Conservation (phyloP, 805 yeast species). For the Kurtzmaniella fragi region DNA sequence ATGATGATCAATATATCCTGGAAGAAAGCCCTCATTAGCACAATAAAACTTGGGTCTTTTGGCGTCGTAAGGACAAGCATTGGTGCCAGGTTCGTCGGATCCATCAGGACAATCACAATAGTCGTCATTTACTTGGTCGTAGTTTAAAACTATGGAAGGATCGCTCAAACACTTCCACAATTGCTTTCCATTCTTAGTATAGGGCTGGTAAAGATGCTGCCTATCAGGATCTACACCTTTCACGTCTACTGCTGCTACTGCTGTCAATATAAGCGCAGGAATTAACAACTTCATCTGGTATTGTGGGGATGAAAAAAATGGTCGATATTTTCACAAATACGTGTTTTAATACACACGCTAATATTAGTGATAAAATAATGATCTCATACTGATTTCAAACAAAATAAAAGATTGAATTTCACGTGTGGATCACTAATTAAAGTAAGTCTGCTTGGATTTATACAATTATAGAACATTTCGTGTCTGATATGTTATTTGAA, state of each 20-base stretch:
- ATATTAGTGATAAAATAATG: too few relatives aligned
- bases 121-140: slow-evolving; percentile 74
- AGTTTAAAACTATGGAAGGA: slow-evolving; percentile 58
- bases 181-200: slow-evolving; percentile 31
- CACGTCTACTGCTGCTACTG: slow-evolving; percentile 4
- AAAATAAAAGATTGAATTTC: too few relatives aligned
- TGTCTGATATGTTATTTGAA: too few relatives aligned
- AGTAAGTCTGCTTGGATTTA: too few relatives aligned
- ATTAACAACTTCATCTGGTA: not conserved
- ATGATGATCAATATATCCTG: slow-evolving; percentile 57
- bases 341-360: not conserved
- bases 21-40: slow-evolving; percentile 63
- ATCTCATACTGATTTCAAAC: not conserved
- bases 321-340: not conserved
- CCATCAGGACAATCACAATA: slow-evolving; percentile 98
- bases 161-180: slow-evolving; percentile 66
- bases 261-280: not conserved
- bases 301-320: not conserved
- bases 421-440: too few relatives aligned
- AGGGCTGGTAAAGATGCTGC: slow-evolving; percentile 47
- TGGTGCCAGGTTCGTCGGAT: slow-evolving; percentile 93
- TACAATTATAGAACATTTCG: too few relatives aligned
- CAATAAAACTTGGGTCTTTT: slow-evolving; percentile 56
- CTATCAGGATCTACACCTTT: slow-evolving; percentile 36
- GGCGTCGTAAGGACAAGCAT: slow-evolving; percentile 55